Conservation (phyloP, 2,329 filamentous ascomycete species). For the Fusarium mundagurra region DNA sequence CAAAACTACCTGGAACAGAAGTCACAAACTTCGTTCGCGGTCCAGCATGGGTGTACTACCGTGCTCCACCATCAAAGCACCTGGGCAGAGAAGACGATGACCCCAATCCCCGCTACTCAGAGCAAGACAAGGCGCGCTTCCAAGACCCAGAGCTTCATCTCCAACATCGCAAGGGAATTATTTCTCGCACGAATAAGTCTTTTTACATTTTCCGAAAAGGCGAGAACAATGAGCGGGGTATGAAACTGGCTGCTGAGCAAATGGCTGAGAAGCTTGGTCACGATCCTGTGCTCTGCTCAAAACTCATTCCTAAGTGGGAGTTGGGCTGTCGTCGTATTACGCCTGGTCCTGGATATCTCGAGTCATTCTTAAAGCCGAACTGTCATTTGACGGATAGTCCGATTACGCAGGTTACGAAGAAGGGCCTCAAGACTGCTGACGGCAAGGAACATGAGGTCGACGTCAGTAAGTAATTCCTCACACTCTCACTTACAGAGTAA, state of each 20-base stretch:
- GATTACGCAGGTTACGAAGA: slow-evolving; percentile 33
- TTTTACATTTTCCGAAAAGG: slow-evolving; percentile 49
- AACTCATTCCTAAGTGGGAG: slow-evolving; percentile 38
- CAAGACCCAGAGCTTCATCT: slow-evolving; percentile 64
- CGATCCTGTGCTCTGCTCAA: slow-evolving; percentile 32
- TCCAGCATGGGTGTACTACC: slow-evolving; percentile 50
- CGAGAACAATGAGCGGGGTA: slow-evolving; percentile 33
- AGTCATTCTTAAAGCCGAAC: slow-evolving; percentile 33
- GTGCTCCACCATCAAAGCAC: slow-evolving; percentile 45
- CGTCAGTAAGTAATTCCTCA: slow-evolving; percentile 22
- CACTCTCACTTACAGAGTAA: fast-evolving
- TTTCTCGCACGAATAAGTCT: slow-evolving; percentile 42
- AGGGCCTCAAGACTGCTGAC: slow-evolving; percentile 30
- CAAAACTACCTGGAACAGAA: slow-evolving; percentile 43
- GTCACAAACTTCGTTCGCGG: slow-evolving; percentile 48
- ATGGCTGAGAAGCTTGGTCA: slow-evolving; percentile 38
- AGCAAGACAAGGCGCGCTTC: slow-evolving; percentile 57
- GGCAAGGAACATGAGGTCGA: slow-evolving; percentile 35
- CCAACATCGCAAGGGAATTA: slow-evolving; percentile 54
- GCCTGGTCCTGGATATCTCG: slow-evolving; percentile 33
- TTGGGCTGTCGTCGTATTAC: slow-evolving; percentile 35
- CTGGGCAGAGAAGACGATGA: slow-evolving; percentile 43
- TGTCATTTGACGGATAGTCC: slow-evolving; percentile 35
- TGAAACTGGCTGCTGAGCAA: slow-evolving; percentile 36
- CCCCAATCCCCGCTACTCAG: slow-evolving; percentile 42